Conservation (phyloP, 805 yeast genomes). For the Candida rishiriensis region DNA sequence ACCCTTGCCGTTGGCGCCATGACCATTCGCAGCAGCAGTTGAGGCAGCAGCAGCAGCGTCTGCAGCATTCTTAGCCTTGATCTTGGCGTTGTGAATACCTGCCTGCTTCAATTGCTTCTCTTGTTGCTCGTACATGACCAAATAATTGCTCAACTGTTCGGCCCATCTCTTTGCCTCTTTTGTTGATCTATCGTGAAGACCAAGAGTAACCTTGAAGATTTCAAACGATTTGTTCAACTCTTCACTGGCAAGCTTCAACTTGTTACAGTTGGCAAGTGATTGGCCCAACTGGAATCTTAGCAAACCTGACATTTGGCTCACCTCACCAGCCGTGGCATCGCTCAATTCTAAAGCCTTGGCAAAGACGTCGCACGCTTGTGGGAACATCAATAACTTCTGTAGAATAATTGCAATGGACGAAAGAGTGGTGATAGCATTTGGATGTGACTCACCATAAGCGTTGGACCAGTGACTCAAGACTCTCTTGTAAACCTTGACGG, state of each 20-base stretch:
- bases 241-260: slow-evolving; percentile 52
- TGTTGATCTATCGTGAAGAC: slow-evolving; percentile 64
- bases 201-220: slow-evolving; percentile 53
- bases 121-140: slow-evolving; percentile 41
- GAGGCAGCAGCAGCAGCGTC: slow-evolving; percentile 5
- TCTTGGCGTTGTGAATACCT: slow-evolving; percentile 18
- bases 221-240: slow-evolving; percentile 52
- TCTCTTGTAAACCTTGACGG: slow-evolving; percentile 58
- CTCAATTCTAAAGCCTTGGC: slow-evolving; percentile 50
- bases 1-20: slow-evolving; percentile 22
- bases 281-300: slow-evolving; percentile 68
- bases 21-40: slow-evolving; percentile 11
- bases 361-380: slow-evolving; percentile 50
- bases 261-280: slow-evolving; percentile 46
- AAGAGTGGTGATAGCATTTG: slow-evolving; percentile 61
- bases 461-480: slow-evolving; percentile 55
- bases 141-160: slow-evolving; percentile 47
- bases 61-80: slow-evolving; percentile 15
- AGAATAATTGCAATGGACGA: slow-evolving; percentile 58
- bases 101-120: slow-evolving; percentile 31
- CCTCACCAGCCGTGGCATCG: slow-evolving; percentile 47
- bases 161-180: slow-evolving; percentile 65
- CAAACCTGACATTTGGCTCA: slow-evolving; percentile 58
- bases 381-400: slow-evolving; percentile 44
- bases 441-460: slow-evolving; percentile 61